Evolutionary conservation across 345 rosid species (phyloP).

Genomic region (Pistacia integerrima): DNA sequence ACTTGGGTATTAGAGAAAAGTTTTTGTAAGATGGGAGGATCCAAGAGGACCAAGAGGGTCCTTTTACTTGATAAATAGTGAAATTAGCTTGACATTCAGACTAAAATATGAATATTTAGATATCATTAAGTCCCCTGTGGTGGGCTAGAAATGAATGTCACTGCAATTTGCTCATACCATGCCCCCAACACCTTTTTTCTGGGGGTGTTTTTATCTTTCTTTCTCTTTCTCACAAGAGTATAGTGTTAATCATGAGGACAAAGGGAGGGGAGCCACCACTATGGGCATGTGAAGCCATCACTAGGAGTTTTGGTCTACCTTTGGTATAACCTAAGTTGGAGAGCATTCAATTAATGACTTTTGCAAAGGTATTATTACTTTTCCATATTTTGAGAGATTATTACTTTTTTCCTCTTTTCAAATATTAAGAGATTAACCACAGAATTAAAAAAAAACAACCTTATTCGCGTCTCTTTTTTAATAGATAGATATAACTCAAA

Average conservation of each 20-base stretch:
- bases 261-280: slow-evolving; percentile 37
- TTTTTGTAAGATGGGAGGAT: slow-evolving; percentile 25
- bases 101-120: not conserved
- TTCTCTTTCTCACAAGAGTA: slow-evolving; percentile 23
- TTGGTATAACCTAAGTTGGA: slow-evolving; percentile 35
- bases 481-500: too few relatives aligned
- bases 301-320: slow-evolving; percentile 22
- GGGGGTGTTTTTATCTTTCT: not conserved
- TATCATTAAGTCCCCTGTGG: not conserved
- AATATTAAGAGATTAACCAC: not conserved
- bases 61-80: slow-evolving; percentile 18
- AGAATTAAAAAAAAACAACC: too few relatives aligned
- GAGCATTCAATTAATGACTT: slow-evolving; percentile 53
- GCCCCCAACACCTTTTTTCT: not conserved
- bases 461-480: too few relatives aligned
- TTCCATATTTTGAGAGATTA: slow-evolving; percentile 27
- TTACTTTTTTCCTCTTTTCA: slow-evolving; percentile 24
- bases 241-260: slow-evolving; percentile 29
- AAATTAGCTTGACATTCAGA: too few relatives aligned
- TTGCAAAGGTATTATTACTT: slow-evolving; percentile 42
- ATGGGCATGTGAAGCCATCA: slow-evolving; percentile 46
- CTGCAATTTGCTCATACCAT: not conserved
- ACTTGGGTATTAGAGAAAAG: slow-evolving; percentile 9
- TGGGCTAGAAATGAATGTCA: slow-evolving; percentile 6
- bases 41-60: slow-evolving; percentile 35